phyloP scores from a whole-genome alignment of 176 grass and related monocot species.

The Carex kokanica region DNA sequence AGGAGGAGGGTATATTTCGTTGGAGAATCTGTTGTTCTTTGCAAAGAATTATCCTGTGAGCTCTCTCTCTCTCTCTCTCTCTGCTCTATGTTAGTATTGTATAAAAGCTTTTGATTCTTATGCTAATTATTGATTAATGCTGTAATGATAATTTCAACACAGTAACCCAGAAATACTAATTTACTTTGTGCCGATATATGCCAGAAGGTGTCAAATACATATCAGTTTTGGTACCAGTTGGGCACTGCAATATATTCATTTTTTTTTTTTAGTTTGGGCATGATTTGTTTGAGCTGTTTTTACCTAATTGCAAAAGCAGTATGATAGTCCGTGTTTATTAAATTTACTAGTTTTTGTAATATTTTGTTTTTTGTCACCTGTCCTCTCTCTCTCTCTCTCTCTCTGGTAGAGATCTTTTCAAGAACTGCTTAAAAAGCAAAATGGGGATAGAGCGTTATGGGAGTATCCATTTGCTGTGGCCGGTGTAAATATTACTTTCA shows the following conservation, averaged over 20 bases:
- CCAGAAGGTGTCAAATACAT: not conserved
- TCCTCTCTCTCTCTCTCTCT: not conserved
- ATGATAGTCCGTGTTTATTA: not conserved
- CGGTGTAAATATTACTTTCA: slow-evolving; percentile 87
- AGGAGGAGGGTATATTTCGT: slow-evolving; percentile 78
- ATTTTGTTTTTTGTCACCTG: not conserved
- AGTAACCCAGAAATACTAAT: not conserved
- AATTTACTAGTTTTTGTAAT: not conserved
- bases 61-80: slow-evolving; percentile 11
- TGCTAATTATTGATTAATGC: not conserved
- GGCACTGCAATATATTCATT: not conserved
- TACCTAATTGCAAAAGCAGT: not conserved
- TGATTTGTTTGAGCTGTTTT: not conserved
- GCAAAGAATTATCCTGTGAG: slow-evolving; percentile 57
- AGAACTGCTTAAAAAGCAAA: slow-evolving; percentile 62
- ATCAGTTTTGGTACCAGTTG: not conserved
- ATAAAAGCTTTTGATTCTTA: not conserved
- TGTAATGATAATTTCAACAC: slow-evolving; percentile 3
- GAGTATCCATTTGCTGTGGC: slow-evolving; percentile 86
- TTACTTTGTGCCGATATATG: not conserved
- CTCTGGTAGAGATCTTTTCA: slow-evolving; percentile 61
- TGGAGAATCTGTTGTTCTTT: slow-evolving; percentile 80
- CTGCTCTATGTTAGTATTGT: not conserved
- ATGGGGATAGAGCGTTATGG: slow-evolving; percentile 58
- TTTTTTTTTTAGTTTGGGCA: not conserved